phyloP scores from a whole-genome alignment of 495 filamentous ascomycete genomes.

The Amniculicola lignicola region DNA sequence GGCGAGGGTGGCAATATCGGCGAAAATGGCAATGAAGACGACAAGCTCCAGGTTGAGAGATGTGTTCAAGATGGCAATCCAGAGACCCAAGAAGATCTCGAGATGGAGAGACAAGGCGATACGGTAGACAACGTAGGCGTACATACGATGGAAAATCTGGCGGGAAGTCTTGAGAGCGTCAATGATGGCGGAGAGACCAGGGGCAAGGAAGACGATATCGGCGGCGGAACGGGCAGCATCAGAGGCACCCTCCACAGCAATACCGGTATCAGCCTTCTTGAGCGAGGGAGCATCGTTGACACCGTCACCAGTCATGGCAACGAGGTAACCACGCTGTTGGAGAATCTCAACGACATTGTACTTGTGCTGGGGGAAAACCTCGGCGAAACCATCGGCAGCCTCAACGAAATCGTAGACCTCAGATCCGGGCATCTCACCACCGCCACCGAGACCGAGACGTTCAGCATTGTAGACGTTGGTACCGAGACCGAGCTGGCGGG shows the following conservation, averaged over 20 bases:
- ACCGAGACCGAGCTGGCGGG: slow-evolving; percentile 82
- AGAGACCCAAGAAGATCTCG: slow-evolving; percentile 83
- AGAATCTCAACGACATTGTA: slow-evolving; percentile 96
- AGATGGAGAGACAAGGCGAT: slow-evolving; percentile 89
- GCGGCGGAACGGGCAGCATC: slow-evolving; percentile 90
- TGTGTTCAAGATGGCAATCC: slow-evolving; percentile 83
- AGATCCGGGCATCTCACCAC: slow-evolving; percentile 87
- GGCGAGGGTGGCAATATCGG: slow-evolving; percentile 86
- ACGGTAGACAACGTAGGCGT: slow-evolving; percentile 94
- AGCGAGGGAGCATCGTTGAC: slow-evolving; percentile 95
- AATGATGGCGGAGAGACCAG: slow-evolving; percentile 88
- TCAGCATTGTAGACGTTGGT: slow-evolving; percentile 95
- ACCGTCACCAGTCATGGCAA: slow-evolving; percentile 98
- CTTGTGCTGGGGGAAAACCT: slow-evolving; percentile 98
- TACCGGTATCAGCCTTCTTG: slow-evolving; percentile 93
- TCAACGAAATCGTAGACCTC: slow-evolving; percentile 93
- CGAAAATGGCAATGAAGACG: slow-evolving; percentile 92
- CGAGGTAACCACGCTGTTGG: slow-evolving; percentile 91
- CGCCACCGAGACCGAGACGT: slow-evolving; percentile 75
- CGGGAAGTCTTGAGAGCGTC: slow-evolving; percentile 90
- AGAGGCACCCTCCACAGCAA: slow-evolving; percentile 90
- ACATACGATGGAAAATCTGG: slow-evolving; percentile 97
- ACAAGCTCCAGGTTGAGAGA: slow-evolving; percentile 80
- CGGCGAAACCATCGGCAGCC: slow-evolving; percentile 90
- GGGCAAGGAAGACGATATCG: slow-evolving; percentile 86